Evolutionary conservation across 208 protist species (phyloP), one percentile per base, ranked within the genome.

Genomic region (Blastocrithidia nonstop): DNA sequence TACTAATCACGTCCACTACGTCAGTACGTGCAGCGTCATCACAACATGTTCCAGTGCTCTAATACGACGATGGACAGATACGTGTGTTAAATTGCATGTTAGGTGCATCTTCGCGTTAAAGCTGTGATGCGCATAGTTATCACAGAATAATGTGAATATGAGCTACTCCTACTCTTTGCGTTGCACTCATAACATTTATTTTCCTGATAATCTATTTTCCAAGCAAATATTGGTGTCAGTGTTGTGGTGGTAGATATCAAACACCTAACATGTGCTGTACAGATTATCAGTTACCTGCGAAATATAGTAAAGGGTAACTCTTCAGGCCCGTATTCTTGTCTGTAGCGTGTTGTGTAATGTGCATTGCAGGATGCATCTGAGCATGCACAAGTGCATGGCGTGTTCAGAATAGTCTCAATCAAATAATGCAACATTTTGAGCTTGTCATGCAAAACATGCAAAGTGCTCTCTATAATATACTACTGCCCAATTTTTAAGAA

Each of bases 241-340:
- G 71, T 36, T 81, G 71, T 47, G 61, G 71, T n/a, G 66, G 66
- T 0, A 46, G 58, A 5, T 33, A 45, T 6, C 65, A 66, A 39
- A 40, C 24, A 13, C 57, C 61, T 19, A 71, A 71, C 22, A 65
- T 66, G 35, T 79, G 71, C 45, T 70, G 37, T 25, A 60, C 71
- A 6, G 38, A 54, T 25, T 49, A 31, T 9, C 24, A 17, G 31
- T 21, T 54, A 2, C 22, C 56, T 11, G 59, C 62, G 35, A 61
- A 54, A 40, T 81, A 81, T 54, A 59, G 32, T 51, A 61, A 47
- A 17, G 24, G 17, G 6, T 66, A 75, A 53, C 47, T 81, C 13
- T 5, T 70, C 17, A 57, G 71, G 9, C 66, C 66, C 7, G 19
- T 57, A 6, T 20, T 71, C 19, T 44, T 63, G 5, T 26, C 40